phyloP scores from a whole-genome alignment of 176 grass and related monocot genomes.

The Eragrostis curvula region DNA sequence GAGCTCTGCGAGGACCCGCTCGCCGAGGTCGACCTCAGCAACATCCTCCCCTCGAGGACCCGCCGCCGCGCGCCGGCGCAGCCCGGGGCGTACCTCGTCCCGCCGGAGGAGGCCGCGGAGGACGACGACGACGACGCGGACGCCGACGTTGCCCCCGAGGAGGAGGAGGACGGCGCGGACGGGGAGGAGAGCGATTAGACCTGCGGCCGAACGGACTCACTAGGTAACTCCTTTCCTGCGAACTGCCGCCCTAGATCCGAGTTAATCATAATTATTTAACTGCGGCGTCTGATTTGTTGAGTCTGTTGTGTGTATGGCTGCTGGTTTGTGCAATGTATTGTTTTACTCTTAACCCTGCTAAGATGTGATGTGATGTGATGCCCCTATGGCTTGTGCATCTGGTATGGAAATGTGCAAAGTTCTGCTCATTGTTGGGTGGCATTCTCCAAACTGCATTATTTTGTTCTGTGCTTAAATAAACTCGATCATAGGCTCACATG shows the following conservation, averaged over 20 bases:
- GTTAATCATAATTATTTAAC: not conserved
- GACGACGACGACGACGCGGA: slow-evolving; percentile 63
- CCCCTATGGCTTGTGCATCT: not conserved
- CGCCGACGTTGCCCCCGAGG: slow-evolving; percentile 34
- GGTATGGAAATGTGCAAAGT: not conserved
- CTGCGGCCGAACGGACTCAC: slow-evolving; percentile 1
- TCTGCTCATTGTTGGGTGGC: slow-evolving; percentile 5
- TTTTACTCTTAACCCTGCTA: not conserved
- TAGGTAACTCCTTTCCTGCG: slow-evolving; percentile 25
- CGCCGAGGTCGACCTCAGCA: slow-evolving; percentile 72
- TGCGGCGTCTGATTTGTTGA: not conserved
- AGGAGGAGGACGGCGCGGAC: slow-evolving; percentile 31
- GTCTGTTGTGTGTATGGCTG: not conserved
- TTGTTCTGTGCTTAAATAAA: not conserved
- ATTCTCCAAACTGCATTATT: not conserved
- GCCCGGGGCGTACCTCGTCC: slow-evolving; percentile 62
- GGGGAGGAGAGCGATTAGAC: slow-evolving; percentile 60
- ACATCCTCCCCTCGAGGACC: slow-evolving; percentile 78
- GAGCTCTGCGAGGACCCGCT: slow-evolving; percentile 69
- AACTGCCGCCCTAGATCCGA: too few relatives aligned
- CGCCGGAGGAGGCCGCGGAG: slow-evolving; percentile 44
- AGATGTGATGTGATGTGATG: not conserved
- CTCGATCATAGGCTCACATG: not conserved
- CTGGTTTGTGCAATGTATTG: not conserved
- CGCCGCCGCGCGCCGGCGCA: slow-evolving; percentile 57